Percentiles rank a stretch among this genome's conserved stretches.
phyloP scores from a whole-genome alignment of 2,329 filamentous ascomycete species.

The Ophiostoma australiae region DNA sequence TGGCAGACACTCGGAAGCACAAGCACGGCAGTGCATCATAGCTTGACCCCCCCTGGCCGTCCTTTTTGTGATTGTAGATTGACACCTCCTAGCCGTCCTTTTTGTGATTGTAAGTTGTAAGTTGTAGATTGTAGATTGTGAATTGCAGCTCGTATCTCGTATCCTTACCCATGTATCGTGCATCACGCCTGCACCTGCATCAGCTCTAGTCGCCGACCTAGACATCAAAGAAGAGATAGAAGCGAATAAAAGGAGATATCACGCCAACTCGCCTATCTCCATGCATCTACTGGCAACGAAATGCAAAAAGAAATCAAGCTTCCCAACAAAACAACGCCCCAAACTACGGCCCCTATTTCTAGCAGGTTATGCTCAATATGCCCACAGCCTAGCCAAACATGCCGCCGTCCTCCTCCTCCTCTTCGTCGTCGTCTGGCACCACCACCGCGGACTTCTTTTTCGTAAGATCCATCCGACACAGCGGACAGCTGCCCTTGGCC shows the following conservation, averaged over 20 bases:
- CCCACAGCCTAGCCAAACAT: conserved; percentile 29
- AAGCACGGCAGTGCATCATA: neutral
- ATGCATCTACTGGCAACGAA: neutral
- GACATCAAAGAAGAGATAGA: neutral
- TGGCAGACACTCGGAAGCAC: neutral
- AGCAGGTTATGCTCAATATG: neutral
- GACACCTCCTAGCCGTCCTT: neutral
- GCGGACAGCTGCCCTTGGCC: conserved; percentile 59
- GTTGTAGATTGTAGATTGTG: neutral
- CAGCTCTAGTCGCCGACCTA: neutral
- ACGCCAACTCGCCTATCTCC: conserved; percentile 7
- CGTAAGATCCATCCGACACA: conserved; percentile 57
- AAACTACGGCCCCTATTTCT: neutral
- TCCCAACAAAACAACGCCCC: neutral
- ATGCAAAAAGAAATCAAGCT: neutral
- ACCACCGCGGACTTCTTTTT: conserved; percentile 48
- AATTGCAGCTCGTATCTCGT: neutral
- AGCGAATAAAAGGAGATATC: neutral
- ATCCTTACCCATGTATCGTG: neutral
- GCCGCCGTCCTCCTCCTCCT: conserved; percentile 48
- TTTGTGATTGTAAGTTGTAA: neutral
- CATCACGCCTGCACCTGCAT: neutral
- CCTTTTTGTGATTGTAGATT: neutral
- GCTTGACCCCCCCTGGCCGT: neutral
- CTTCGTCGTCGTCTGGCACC: conserved; percentile 42